Evolutionary conservation across 2,329 filamentous ascomycete species (phyloP), one percentile per base, ranked within the genome.

Genomic region (Botrytis porri): DNA sequence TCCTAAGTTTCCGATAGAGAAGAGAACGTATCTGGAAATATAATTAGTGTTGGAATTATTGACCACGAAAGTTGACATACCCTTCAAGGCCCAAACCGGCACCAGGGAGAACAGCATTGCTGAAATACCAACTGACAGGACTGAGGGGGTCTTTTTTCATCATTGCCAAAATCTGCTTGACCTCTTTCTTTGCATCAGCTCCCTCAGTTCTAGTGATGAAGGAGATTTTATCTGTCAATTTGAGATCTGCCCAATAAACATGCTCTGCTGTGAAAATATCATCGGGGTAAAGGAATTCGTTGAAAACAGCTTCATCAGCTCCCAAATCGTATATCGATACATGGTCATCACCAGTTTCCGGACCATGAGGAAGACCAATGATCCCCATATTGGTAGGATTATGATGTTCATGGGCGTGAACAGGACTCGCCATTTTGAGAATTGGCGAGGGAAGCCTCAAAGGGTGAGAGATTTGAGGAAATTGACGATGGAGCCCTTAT

Each of bases 1-100:
- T 80, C 92, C 90, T 76, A 98, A 85, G 83, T 97, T 98, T 73
- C 95, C 95, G 78, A 98, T 98, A 75, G 95, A 98, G 86, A 98
- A 98, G 32, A 98, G 88, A 60, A 98, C 95, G 81, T 98, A 98
- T 78, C 94, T 89, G 73, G 12, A 29, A 45, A 32, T 9, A n/a
- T 65, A 4, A 48, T 77, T 70, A 78, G 73, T 43, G 8, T 45
- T 12, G 45, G 29, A 29, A 29, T 4, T 45, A 20, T 69, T 57
- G 35, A 22, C 12, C 39, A 29, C 14, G 12, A 57, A 20, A 25
- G 14, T 67, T 57, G 25, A 81, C 84, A 75, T 81, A 89, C 85
- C 90, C 95, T 87, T 98, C 95, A 41, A 98, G 88, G 81, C 94
- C 92, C 69, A 98, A 89, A 81, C 95, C 95, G 77, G 94, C 94